A percentile compares a stretch with the other conserved stretches of the same genome.
Evolutionary conservation across 805 yeast species (phyloP).

Genomic region (Starmera pachycereana): DNA sequence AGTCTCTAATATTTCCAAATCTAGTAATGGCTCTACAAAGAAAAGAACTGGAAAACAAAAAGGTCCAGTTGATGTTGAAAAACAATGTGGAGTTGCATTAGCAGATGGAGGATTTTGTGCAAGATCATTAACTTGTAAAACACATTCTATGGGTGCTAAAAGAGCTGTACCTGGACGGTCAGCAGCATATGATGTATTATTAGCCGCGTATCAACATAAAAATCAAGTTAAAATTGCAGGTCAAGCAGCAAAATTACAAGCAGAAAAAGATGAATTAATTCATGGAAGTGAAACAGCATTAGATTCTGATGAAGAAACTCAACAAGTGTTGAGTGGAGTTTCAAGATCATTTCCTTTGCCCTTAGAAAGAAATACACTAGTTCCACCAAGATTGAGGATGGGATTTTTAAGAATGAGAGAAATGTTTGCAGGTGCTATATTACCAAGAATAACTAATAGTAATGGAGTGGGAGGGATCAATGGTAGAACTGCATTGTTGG

Average conservation of each 20-base stretch:
- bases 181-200: conserved; percentile 79
- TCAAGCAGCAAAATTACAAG: conserved; percentile 70
- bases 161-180: conserved; percentile 91
- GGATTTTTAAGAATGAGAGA: conserved; percentile 83
- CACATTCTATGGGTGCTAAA: conserved; percentile 98
- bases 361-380: conserved; percentile 59
- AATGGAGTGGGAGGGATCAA: conserved; percentile 64
- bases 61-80: conserved; percentile 84
- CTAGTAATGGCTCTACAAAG: conserved; percentile 23
- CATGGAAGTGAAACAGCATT: conserved; percentile 31
- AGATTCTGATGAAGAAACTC: conserved; percentile 84
- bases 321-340: conserved; percentile 83
- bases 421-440: conserved; percentile 80
- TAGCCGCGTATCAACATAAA: conserved; percentile 84
- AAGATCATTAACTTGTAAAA: conserved; percentile 89
- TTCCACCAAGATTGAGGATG: conserved; percentile 63
- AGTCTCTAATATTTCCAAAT: conserved; percentile 4
- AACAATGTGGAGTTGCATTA: conserved; percentile 91
- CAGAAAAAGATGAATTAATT: conserved; percentile 56
- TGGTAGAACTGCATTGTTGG: conserved; percentile 70
- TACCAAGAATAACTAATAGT: conserved; percentile 47
- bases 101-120: conserved; percentile 96
- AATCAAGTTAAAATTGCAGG: conserved; percentile 88
- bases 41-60: conserved; percentile 47
- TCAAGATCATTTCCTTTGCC: conserved; percentile 75